A percentile compares a stretch with the other conserved stretches of the same genome.
Evolutionary conservation across 2,329 filamentous ascomycete species (phyloP).

Genomic region (Ophiobolus disseminans): DNA sequence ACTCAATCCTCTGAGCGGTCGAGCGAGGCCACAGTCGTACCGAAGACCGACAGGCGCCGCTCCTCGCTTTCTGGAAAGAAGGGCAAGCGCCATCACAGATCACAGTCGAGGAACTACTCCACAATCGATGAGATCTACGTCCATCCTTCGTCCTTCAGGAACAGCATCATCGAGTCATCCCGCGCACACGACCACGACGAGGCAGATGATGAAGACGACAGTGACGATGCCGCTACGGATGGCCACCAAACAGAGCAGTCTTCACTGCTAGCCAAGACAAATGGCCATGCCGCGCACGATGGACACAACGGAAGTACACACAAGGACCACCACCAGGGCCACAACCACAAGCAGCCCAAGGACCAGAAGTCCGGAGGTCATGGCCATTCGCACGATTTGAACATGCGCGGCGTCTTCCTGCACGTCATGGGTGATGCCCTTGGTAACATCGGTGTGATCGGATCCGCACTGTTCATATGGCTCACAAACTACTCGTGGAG

Average conservation of each 20-base stretch:
- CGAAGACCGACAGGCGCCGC: constrained; percentile 23
- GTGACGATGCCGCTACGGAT: constrained; percentile 54
- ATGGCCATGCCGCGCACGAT: constrained; percentile 29
- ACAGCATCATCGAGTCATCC: constrained; percentile 89
- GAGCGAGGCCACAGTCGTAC: constrained; percentile 23
- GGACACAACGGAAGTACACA: constrained; percentile 28
- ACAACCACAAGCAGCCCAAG: constrained; percentile 82
- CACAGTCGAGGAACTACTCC: constrained; percentile 60
- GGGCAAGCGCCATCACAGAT: constrained; percentile 66
- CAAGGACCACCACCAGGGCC: constrained; percentile 64
- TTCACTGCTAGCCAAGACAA: constrained; percentile 46
- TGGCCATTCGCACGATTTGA: constrained; percentile 89
- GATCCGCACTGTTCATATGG: constrained; percentile 88
- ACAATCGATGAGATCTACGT: constrained; percentile 77
- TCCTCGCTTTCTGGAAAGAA: constrained; percentile 41
- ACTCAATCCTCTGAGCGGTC: constrained; percentile 20
- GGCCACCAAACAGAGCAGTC: constrained; percentile 51
- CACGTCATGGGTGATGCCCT: constrained; percentile 81
- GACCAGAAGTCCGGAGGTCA: constrained; percentile 61
- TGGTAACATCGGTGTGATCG: constrained; percentile 85
- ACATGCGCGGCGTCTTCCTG: constrained; percentile 81
- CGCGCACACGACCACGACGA: constrained; percentile 63
- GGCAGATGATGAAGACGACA: constrained; percentile 62
- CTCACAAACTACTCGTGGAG: constrained; percentile 81
- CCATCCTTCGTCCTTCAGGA: constrained; percentile 87